Evolutionary conservation across 140 eudicot species (phyloP).

Genomic region (Senecio squalidus): DNA sequence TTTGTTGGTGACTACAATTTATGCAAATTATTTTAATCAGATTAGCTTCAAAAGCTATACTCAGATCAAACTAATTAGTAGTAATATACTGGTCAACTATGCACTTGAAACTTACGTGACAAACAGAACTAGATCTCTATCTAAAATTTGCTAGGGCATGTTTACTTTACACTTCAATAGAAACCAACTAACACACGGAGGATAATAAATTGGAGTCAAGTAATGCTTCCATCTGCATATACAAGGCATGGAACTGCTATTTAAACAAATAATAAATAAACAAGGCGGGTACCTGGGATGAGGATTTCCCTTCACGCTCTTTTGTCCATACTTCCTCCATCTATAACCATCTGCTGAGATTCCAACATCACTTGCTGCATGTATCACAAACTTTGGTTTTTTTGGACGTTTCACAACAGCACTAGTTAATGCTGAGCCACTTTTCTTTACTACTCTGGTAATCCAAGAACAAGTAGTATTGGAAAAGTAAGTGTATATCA

Average conservation of each 20-base stretch:
- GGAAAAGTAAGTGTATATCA: background rate
- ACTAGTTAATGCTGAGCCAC: slow-evolving; percentile 28
- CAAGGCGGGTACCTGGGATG: slow-evolving; percentile 63
- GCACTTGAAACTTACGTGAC: too few species aligned
- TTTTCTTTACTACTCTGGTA: slow-evolving; percentile 47
- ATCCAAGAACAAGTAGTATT: slow-evolving; percentile 6
- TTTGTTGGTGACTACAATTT: too few species aligned
- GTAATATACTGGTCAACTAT: too few species aligned
- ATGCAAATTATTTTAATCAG: too few species aligned
- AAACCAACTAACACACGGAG: background rate
- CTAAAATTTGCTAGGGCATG: too few species aligned
- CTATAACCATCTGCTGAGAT: slow-evolving; percentile 86
- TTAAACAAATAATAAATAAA: too few species aligned
- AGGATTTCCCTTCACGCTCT: slow-evolving; percentile 85
- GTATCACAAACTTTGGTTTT: slow-evolving; percentile 64
- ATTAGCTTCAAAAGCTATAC: too few species aligned
- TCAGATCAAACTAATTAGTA: too few species aligned
- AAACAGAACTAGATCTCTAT: too few species aligned
- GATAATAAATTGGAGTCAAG: background rate
- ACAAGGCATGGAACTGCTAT: too few species aligned
- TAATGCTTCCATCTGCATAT: too few species aligned
- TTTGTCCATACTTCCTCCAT: slow-evolving; percentile 94
- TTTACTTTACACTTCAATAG: background rate
- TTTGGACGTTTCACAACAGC: slow-evolving; percentile 46
- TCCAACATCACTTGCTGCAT: slow-evolving; percentile 75